These are phyloP conservation scores for Mucuna pruriens DNA, from an alignment of 306 rosid genomes.

Conservation along the genomic window DNA sequence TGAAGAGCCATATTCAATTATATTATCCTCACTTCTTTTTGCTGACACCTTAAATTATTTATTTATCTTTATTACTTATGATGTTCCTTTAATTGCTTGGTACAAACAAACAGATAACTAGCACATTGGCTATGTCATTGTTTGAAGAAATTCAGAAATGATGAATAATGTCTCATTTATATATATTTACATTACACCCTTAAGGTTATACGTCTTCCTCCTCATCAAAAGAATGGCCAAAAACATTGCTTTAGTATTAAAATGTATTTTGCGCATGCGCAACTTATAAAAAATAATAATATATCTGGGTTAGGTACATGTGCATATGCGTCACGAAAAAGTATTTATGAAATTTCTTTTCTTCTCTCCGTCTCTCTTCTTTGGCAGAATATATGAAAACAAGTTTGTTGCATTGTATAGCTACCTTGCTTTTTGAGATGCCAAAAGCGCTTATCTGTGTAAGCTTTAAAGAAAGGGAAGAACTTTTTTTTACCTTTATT, in stretches of 20 bases:
- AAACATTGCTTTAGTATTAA: background rate
- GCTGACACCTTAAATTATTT: background rate
- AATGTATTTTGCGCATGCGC: constrained; percentile 37
- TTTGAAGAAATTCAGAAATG: background rate
- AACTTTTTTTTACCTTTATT: background rate
- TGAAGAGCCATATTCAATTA: background rate
- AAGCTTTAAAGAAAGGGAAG: constrained; percentile 20
- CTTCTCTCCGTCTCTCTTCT: background rate
- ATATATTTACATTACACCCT: background rate
- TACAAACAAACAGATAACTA: constrained; percentile 12
- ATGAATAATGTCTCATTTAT: background rate
- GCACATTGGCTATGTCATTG: background rate
- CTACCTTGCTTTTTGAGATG: constrained; percentile 26
- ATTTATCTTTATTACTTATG: background rate
- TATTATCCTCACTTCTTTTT: background rate
- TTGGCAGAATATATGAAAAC: background rate
- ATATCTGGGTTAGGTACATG: constrained; percentile 37
- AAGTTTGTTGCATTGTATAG: background rate
- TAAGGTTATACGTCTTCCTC: background rate
- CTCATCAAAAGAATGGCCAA: constrained; percentile 35
- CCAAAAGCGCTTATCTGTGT: constrained; percentile 27
- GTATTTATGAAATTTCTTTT: background rate
- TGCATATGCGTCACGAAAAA: constrained; percentile 29
- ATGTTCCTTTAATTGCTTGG: background rate
- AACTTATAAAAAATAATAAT: constrained; percentile 10